Evolutionary conservation across 805 yeast species (phyloP).

Genomic region (Torulaspora microellipsoides): DNA sequence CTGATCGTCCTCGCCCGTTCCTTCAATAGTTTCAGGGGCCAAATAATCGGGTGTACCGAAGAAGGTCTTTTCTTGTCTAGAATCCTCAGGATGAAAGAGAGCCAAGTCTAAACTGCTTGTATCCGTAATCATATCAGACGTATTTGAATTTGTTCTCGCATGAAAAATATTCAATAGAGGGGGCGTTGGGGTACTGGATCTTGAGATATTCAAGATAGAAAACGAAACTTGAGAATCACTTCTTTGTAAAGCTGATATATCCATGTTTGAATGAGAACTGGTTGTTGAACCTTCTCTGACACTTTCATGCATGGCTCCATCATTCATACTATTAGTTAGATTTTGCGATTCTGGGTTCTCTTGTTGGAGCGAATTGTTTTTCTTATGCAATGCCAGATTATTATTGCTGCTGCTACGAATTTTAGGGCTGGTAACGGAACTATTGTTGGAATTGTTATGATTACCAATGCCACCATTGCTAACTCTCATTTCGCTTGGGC

Average conservation of each 20-base stretch:
- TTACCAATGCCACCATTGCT: neutral
- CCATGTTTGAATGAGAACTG: slow-evolving; percentile 20
- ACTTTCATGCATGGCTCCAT: slow-evolving; percentile 8
- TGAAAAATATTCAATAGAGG: slow-evolving; percentile 10
- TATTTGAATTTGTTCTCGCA: slow-evolving; percentile 37
- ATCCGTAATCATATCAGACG: slow-evolving; percentile 16
- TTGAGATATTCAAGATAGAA: slow-evolving; percentile 25
- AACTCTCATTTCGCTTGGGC: slow-evolving; percentile 4
- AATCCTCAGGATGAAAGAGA: slow-evolving; percentile 66
- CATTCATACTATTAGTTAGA: neutral
- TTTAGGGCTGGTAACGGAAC: slow-evolving; percentile 1
- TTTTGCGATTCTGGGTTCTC: slow-evolving; percentile 4
- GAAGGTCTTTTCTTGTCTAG: slow-evolving; percentile 54
- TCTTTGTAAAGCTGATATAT: slow-evolving; percentile 23
- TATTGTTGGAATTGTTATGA: slow-evolving; percentile 2
- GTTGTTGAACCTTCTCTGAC: slow-evolving; percentile 18
- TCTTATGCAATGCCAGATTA: slow-evolving; percentile 4
- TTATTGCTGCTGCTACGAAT: slow-evolving; percentile 1
- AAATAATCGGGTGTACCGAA: slow-evolving; percentile 98
- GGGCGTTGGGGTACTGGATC: slow-evolving; percentile 30
- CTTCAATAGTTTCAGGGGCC: slow-evolving; percentile 92
- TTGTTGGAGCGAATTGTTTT: slow-evolving; percentile 9
- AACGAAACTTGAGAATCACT: slow-evolving; percentile 32
- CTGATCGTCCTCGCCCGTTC: slow-evolving; percentile 73
- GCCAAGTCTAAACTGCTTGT: slow-evolving; percentile 42